Percentiles rank a stretch among this genome's conserved stretches.
Evolutionary conservation across 352 stramenopile genomes (phyloP).

Genomic region (Pseudoperonospora humuli): DNA sequence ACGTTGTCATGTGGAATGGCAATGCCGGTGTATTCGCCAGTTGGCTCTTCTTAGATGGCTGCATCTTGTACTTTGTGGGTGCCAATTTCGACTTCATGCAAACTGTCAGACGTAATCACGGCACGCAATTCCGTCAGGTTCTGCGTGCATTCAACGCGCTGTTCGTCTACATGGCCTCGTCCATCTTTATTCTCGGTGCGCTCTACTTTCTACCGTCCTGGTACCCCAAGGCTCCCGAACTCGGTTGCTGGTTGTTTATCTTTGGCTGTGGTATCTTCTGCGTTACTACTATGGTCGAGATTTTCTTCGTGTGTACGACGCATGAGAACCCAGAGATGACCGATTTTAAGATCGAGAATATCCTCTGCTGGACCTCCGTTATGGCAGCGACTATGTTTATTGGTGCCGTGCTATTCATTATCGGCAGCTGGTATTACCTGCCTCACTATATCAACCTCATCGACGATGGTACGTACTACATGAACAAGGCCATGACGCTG

Average conservation of each 20-base stretch:
- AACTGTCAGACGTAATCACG: slow-evolving; percentile 50
- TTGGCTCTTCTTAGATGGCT: slow-evolving; percentile 69
- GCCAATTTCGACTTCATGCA: slow-evolving; percentile 72
- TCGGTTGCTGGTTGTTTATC: slow-evolving; percentile 74
- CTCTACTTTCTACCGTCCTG: slow-evolving; percentile 74
- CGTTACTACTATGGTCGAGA: slow-evolving; percentile 45
- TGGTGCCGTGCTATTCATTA: slow-evolving; percentile 64
- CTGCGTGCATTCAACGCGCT: slow-evolving; percentile 53
- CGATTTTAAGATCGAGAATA: slow-evolving; percentile 51
- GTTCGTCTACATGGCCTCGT: slow-evolving; percentile 57
- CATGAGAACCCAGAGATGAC: slow-evolving; percentile 37
- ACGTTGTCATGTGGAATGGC: slow-evolving; percentile 49
- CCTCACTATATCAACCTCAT: slow-evolving; percentile 59
- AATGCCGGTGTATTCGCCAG: slow-evolving; percentile 51
- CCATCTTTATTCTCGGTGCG: slow-evolving; percentile 67
- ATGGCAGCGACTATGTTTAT: slow-evolving; percentile 47
- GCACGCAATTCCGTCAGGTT: slow-evolving; percentile 37
- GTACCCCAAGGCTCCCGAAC: slow-evolving; percentile 53
- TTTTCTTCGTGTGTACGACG: slow-evolving; percentile 56
- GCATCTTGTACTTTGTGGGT: slow-evolving; percentile 54
- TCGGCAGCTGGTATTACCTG: slow-evolving; percentile 79
- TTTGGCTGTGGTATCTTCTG: slow-evolving; percentile 64
- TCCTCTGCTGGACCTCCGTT: slow-evolving; percentile 42
- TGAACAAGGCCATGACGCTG: slow-evolving; percentile 68
- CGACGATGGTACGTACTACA: slow-evolving; percentile 51